A percentile compares a stretch with the other conserved stretches of the same genome.
Conservation (phyloP, 1,139 yeast species). For the Pneumocystis murina region DNA sequence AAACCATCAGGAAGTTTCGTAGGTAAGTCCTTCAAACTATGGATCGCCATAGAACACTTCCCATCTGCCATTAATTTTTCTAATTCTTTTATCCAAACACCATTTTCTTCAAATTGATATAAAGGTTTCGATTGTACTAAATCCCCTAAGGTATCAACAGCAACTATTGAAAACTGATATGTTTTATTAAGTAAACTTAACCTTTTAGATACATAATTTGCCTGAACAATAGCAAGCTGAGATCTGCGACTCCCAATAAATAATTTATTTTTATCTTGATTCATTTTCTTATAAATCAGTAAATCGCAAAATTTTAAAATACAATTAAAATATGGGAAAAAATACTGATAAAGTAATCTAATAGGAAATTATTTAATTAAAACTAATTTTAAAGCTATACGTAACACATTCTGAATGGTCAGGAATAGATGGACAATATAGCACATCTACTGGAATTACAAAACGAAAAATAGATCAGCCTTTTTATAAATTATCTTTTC, state of each 20-base stretch:
- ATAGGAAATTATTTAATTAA: neutral
- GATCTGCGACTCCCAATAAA: constrained; percentile 76
- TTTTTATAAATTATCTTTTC: constrained; percentile 21
- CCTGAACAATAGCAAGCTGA: constrained; percentile 70
- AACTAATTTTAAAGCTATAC: neutral
- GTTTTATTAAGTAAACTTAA: constrained; percentile 50
- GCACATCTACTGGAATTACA: constrained; percentile 20
- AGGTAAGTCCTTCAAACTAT: constrained; percentile 90
- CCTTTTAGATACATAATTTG: constrained; percentile 51
- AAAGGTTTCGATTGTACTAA: constrained; percentile 71
- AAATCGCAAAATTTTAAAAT: neutral
- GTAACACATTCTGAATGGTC: constrained; percentile 19
- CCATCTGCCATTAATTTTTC: constrained; percentile 63
- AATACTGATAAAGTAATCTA: neutral
- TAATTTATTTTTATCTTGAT: neutral
- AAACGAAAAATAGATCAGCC: constrained; percentile 7
- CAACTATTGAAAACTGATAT: constrained; percentile 53
- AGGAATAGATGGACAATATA: constrained; percentile 20
- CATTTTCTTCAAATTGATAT: constrained; percentile 46
- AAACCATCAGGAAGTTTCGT: constrained; percentile 81
- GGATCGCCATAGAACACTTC: constrained; percentile 75
- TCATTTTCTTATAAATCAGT: neutral
- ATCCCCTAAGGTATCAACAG: constrained; percentile 80
- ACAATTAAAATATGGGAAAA: neutral
- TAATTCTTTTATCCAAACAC: constrained; percentile 89